Conservation (phyloP, 140 eudicot genomes). For the Anethum foeniculum region DNA sequence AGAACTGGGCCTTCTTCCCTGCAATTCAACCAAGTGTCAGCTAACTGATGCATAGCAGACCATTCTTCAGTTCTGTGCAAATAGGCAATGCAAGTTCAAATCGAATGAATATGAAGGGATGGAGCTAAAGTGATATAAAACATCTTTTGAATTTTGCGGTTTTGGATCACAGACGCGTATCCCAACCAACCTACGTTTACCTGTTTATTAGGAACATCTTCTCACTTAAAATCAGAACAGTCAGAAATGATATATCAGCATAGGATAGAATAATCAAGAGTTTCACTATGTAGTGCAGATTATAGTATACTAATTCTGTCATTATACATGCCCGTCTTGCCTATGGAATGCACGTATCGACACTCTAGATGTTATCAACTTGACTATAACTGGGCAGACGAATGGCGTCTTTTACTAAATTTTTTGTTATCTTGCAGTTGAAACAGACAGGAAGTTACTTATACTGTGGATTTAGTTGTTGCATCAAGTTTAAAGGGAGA, state of each 20-base stretch:
- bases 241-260: background rate
- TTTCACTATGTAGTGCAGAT: background rate
- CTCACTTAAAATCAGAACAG: background rate
- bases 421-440: background rate
- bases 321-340: background rate
- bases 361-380: background rate
- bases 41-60: slow-evolving; percentile 23
- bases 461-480: background rate
- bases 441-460: background rate
- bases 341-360: background rate
- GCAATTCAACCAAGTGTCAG: slow-evolving; percentile 66
- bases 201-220: background rate
- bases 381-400: background rate
- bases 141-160: background rate
- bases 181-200: background rate
- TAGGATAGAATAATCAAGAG: background rate
- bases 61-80: slow-evolving; percentile 6
- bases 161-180: background rate
- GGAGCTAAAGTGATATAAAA: background rate
- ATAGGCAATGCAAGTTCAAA: slow-evolving; percentile 7
- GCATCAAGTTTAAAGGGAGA: background rate
- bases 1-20: slow-evolving; percentile 77
- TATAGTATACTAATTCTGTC: background rate
- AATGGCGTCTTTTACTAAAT: background rate
- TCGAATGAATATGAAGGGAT: background rate